phyloP scores from a whole-genome alignment of 2,329 filamentous ascomycete genomes.

The Drechslerella dactyloides region DNA sequence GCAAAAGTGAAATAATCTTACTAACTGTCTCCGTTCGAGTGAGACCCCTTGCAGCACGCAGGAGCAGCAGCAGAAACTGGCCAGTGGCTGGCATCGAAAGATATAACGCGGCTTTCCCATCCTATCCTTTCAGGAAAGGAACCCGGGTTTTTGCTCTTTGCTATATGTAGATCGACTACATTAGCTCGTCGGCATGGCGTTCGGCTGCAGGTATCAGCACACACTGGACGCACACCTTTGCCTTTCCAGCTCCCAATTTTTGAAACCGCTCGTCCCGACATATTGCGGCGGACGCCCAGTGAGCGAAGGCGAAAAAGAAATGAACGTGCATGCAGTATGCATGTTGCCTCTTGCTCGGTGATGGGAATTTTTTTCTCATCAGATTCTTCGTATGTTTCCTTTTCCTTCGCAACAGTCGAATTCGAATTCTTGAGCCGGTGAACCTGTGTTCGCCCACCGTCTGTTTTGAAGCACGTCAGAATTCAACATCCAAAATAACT shows the following conservation, averaged over 20 bases:
- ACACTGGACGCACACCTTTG: conserved; percentile 7
- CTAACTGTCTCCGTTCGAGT: conserved; percentile 20
- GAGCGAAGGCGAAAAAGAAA: conserved; percentile 30
- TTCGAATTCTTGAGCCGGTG: not conserved
- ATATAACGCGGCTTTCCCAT: conserved; percentile 12
- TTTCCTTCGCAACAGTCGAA: conserved; percentile 1
- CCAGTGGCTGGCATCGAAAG: conserved; percentile 29
- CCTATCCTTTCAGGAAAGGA: conserved; percentile 12
- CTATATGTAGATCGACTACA: conserved; percentile 26
- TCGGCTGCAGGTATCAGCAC: conserved; percentile 32
- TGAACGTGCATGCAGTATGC: not conserved
- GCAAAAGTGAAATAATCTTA: not conserved
- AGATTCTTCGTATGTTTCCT: not conserved
- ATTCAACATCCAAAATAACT: conserved; percentile 13
- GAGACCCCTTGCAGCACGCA: conserved; percentile 40
- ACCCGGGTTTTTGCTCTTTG: conserved; percentile 15
- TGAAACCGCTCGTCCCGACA: conserved; percentile 39
- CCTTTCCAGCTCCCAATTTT: conserved; percentile 26
- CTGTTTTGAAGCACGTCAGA: conserved; percentile 19
- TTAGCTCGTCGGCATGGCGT: conserved; percentile 45
- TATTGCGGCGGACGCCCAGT: conserved; percentile 25
- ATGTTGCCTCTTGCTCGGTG: not conserved
- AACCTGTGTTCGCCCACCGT: not conserved
- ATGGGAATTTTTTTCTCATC: not conserved
- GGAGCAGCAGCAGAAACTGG: conserved; percentile 18